A percentile compares a stretch with the other conserved stretches of the same genome.
These are phyloP conservation scores for Epichloe sibirici DNA, from an alignment of 2,329 filamentous ascomycete genomes.

Conservation along the genomic window DNA sequence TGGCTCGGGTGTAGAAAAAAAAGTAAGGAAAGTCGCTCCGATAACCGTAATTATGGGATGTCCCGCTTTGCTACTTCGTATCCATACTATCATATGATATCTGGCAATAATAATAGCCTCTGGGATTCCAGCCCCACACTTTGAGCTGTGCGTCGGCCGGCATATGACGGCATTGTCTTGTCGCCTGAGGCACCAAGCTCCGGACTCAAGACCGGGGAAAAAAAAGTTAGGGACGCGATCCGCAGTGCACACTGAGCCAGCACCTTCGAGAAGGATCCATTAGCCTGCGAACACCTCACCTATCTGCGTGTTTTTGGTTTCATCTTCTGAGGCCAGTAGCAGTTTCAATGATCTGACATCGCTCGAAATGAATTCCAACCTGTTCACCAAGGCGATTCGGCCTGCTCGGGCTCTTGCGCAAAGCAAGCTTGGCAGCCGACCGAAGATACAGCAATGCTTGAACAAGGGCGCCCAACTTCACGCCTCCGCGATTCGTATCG, in stretches of 20 bases:
- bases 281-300: background rate
- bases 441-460: slow-evolving; percentile 28
- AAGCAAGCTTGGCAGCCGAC: slow-evolving; percentile 25
- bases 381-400: slow-evolving; percentile 33
- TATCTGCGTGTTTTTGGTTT: background rate
- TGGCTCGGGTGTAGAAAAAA: too few relatives aligned
- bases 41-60: too few relatives aligned
- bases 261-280: slow-evolving; percentile 8
- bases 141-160: slow-evolving; percentile 2
- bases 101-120: too few relatives aligned
- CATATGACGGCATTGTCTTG: slow-evolving; percentile 17
- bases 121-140: too few relatives aligned
- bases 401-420: slow-evolving; percentile 35
- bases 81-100: too few relatives aligned
- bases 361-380: slow-evolving; percentile 34
- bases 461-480: slow-evolving; percentile 25
- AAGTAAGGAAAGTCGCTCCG: too few relatives aligned
- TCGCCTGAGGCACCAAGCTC: slow-evolving; percentile 15
- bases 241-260: background rate
- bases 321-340: background rate
- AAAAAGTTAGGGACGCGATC: background rate
- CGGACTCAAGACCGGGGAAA: slow-evolving; percentile 16
- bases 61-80: too few relatives aligned
- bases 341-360: slow-evolving; percentile 17
- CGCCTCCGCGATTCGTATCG: slow-evolving; percentile 16